Percentiles rank a stretch among this genome's conserved stretches.
Conservation (phyloP, 495 filamentous ascomycete genomes). For the Pseudotulostoma volvatum region DNA sequence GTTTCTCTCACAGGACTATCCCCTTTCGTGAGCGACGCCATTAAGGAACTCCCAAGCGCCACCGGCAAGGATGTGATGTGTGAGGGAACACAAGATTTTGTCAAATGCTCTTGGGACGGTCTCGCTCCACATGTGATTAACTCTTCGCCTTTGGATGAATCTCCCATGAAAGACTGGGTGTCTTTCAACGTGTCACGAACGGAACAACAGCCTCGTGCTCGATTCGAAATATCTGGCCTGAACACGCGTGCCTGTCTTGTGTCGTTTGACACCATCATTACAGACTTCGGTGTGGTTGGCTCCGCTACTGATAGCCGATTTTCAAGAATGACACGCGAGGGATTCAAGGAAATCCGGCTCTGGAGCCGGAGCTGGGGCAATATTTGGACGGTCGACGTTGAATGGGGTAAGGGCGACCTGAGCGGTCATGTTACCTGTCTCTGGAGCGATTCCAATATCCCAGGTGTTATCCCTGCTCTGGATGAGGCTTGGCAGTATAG, state of each 20-base stretch:
- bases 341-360: slow-evolving; percentile 41
- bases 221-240: slow-evolving; percentile 41
- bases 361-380: slow-evolving; percentile 63
- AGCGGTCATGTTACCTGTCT: slow-evolving; percentile 61
- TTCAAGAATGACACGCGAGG: slow-evolving; percentile 33
- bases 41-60: slow-evolving; percentile 54
- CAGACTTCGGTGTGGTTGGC: slow-evolving; percentile 41
- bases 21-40: slow-evolving; percentile 50
- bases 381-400: slow-evolving; percentile 59
- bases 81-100: slow-evolving; percentile 19
- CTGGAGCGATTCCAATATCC: slow-evolving; percentile 72
- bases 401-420: slow-evolving; percentile 40
- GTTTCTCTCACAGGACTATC: slow-evolving; percentile 58
- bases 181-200: slow-evolving; percentile 39
- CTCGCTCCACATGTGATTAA: slow-evolving; percentile 41
- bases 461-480: slow-evolving; percentile 62
- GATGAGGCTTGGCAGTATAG: slow-evolving; percentile 63
- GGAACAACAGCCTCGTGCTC: slow-evolving; percentile 24
- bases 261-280: slow-evolving; percentile 44
- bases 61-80: slow-evolving; percentile 44
- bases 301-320: slow-evolving; percentile 41
- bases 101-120: slow-evolving; percentile 59
- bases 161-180: slow-evolving; percentile 41
- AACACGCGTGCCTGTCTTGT: slow-evolving; percentile 60
- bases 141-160: slow-evolving; percentile 14